Evolutionary conservation across 2,329 filamentous ascomycete genomes (phyloP).

Genomic region (Hypoxylon sp.): DNA sequence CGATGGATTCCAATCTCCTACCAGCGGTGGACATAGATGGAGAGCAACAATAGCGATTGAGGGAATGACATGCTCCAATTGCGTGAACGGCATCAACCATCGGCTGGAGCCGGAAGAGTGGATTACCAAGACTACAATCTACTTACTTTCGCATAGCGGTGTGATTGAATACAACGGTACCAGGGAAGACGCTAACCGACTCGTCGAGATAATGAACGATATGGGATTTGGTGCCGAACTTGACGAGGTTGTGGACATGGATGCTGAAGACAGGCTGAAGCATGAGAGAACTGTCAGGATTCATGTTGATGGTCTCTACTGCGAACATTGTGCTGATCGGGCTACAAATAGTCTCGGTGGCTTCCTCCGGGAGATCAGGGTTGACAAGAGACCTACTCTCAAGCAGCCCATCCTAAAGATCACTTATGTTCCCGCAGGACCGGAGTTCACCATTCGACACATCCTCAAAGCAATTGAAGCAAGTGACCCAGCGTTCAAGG

Average conservation of each 20-base stretch:
- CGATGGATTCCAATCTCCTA: slow-evolving; percentile 11
- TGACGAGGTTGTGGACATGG: slow-evolving; percentile 60
- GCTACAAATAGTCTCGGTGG: slow-evolving; percentile 66
- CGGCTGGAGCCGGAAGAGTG: slow-evolving; percentile 69
- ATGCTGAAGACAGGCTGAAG: slow-evolving; percentile 43
- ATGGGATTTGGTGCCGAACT: slow-evolving; percentile 75
- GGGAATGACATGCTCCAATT: slow-evolving; percentile 81
- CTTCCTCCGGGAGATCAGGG: slow-evolving; percentile 64
- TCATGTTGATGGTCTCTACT: slow-evolving; percentile 78
- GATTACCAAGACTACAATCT: slow-evolving; percentile 70
- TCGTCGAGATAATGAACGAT: slow-evolving; percentile 69
- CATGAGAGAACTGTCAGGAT: slow-evolving; percentile 72
- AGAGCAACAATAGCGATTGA: slow-evolving; percentile 65
- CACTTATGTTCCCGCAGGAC: slow-evolving; percentile 75
- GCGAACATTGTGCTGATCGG: slow-evolving; percentile 74
- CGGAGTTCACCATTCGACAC: slow-evolving; percentile 78
- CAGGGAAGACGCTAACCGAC: slow-evolving; percentile 58
- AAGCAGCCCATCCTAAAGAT: slow-evolving; percentile 77
- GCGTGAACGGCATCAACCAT: slow-evolving; percentile 71
- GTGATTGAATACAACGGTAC: slow-evolving; percentile 67
- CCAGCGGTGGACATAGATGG: slow-evolving; percentile 42
- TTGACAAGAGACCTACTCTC: slow-evolving; percentile 68
- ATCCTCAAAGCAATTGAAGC: slow-evolving; percentile 77
- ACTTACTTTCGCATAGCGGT: slow-evolving; percentile 76
- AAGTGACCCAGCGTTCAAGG: slow-evolving; percentile 73